These are phyloP conservation scores for Fusarium phyllophilum DNA, from an alignment of 2,329 filamentous ascomycete species.

Conservation along the genomic window DNA sequence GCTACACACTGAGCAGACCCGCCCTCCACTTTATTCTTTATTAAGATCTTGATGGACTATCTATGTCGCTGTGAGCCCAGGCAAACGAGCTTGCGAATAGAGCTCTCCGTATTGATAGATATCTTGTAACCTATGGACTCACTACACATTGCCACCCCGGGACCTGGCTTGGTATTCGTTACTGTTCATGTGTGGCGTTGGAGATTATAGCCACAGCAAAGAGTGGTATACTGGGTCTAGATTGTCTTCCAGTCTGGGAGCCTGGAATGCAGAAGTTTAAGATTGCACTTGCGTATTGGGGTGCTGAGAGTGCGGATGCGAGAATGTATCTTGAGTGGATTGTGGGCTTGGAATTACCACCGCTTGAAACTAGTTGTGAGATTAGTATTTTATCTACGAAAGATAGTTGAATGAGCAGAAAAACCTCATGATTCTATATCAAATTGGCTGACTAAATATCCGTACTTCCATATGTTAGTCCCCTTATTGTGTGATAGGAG, in stretches of 20 bases:
- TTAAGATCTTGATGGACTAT: neutral
- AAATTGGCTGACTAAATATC: neutral
- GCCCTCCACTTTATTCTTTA: neutral
- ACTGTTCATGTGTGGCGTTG: neutral
- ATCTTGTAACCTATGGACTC: neutral
- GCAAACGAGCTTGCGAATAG: neutral
- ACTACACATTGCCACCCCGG: neutral
- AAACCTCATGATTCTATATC: neutral
- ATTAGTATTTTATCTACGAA: neutral
- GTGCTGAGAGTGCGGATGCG: neutral
- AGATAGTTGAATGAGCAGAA: neutral
- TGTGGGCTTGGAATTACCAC: neutral
- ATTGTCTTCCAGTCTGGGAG: neutral
- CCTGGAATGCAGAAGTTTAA: neutral
- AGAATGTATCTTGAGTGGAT: neutral
- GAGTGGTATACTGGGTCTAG: neutral
- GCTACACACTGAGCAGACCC: neutral
- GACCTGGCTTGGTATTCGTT: neutral
- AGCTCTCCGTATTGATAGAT: neutral
- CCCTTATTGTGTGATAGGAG: neutral
- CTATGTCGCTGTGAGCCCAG: neutral
- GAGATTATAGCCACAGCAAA: neutral
- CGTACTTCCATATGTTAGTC: neutral
- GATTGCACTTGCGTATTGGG: neutral
- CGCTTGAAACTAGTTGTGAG: neutral